Base-by-base conservation (phyloP, 495 filamentous ascomycete species). In the Podospora pseudoanserina region DNA sequence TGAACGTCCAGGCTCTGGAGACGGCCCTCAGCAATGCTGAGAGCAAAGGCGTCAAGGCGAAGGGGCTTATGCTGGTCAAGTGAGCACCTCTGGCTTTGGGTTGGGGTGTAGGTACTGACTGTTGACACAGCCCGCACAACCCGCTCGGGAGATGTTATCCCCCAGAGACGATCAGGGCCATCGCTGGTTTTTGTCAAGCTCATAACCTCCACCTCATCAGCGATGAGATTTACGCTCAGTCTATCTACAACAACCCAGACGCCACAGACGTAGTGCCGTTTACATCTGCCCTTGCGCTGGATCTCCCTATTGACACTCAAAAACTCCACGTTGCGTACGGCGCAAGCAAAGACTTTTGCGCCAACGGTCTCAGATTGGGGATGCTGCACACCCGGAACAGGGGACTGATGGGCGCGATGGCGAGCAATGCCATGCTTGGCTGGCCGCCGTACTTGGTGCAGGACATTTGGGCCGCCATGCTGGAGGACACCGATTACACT, bases 401-500 rank as follows among this genome's bases (percentile, higher is more conserved):
- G 13, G 69, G 69, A 1, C 32, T 73, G 2, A 28, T 67, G 67
- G 57, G 39, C 3, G 58, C 66, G 44, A 53, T 65, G 18, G 54
- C 66, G 20, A 66, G 66, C 49, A 65, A 6, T 7, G 23, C 56
- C 18, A 67, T 68, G 54, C 66, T 71, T 20, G 60, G 27, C 1
- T 71, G 72, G 71, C 67, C 72, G 4, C 65, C 72, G 18, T 71
- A 71, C 60, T 20, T 74, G 6, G 58, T 70, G 19, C 69, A 74
- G 34, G 69, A 71, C 5, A 23, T 74, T 5, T 71, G 69, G 69
- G 69, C 72, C 0, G 39, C 67, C 6, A 69, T 86, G n/a, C 76
- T 87, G 0, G 81, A 84, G 65, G 78, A 86, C 64, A 23, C 72
- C 0, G 65, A 73, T 0, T 88, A 78, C 60, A 79, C 81, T 7